Base-by-base conservation (phyloP, 305 asterid genomes). In the Fraxinus latifolia region DNA sequence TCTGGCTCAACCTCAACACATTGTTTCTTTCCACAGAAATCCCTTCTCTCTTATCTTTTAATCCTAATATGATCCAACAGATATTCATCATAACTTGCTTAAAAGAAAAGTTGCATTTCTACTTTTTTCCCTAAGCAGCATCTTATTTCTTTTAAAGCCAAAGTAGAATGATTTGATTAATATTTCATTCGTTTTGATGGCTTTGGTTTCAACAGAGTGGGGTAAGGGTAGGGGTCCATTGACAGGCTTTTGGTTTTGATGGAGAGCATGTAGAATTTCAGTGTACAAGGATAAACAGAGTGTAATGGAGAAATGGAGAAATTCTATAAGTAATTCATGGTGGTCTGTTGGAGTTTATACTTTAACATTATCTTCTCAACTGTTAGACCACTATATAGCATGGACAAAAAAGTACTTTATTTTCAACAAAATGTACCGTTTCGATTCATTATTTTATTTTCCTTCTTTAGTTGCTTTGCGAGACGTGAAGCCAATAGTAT, bases 191-290 rank as follows among this genome's bases (percentile, higher is more conserved):
- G 17, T 31, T 29, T 70, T 67, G 74, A 4, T 67, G 17, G 74
- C 74, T 25, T 81, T 81, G 65, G 81, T 29, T 85, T 77, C 73
- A 75, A 82, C 50, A 81, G 60, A 39, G 80, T 82, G 80, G 90
- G 90, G 88, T 62, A 3, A 3, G 29, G 31, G 29, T 58, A 5
- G 17, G 74, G 74, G 74, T 67, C 74, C 74, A 67, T 79, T 72
- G 86, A 83, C 87, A 82, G 85, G 84, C 85, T 86, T 88, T 84
- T 83, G 82, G 86, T 44, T 78, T 82, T 89, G 82, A 84, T 85
- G 89, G 89, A n/a, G 82, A 77, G 80, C 74, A 75, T 82, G 21
- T 14, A 17, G 82, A 53, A 81, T 82, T 85, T 70, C 32, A 67
- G 80, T 70, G 72, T 81, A 84, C 85, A 53, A 65, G 34, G 60